A percentile compares a stretch with the other conserved stretches of the same genome.
Evolutionary conservation across 192 early-diverging fungal species (phyloP).

Genomic region (Podila clonocystis): DNA sequence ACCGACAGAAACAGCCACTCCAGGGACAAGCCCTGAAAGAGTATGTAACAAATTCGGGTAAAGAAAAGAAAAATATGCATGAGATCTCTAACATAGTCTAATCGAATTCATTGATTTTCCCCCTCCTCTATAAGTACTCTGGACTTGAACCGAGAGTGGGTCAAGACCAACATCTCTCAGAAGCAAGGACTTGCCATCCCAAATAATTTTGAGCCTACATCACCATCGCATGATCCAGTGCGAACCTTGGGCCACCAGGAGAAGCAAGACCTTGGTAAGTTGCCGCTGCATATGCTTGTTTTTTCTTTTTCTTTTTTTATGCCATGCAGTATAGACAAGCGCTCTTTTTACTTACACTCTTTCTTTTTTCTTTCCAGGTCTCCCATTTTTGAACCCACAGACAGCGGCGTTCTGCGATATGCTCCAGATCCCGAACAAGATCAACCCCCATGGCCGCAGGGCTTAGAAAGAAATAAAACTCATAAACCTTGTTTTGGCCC

Average conservation of each 20-base stretch:
- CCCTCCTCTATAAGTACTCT: constrained; percentile 52
- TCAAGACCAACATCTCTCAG: constrained; percentile 67
- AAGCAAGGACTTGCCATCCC: constrained; percentile 75
- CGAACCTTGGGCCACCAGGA: constrained; percentile 24
- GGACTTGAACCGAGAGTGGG: constrained; percentile 69
- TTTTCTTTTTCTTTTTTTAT: not conserved
- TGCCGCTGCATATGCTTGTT: not conserved
- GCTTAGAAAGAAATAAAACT: not conserved
- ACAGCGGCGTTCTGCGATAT: constrained; percentile 79
- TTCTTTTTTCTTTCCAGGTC: constrained; percentile 19
- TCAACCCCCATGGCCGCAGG: constrained; percentile 67
- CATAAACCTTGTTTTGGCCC: not conserved
- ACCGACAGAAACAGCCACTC: constrained; percentile 61
- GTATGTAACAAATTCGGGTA: constrained; percentile 34
- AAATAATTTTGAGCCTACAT: constrained; percentile 80
- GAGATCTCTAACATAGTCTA: not conserved
- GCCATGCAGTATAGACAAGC: too few species aligned
- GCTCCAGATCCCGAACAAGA: constrained; percentile 74
- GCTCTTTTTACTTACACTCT: too few species aligned
- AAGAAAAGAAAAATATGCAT: too few species aligned
- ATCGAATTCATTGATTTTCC: not conserved
- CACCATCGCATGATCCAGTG: constrained; percentile 59
- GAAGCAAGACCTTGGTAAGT: constrained; percentile 48
- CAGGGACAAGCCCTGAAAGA: constrained; percentile 49
- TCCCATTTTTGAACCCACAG: constrained; percentile 83